A percentile compares a stretch with the other conserved stretches of the same genome.
Evolutionary conservation across 495 filamentous ascomycete genomes (phyloP).

Genomic region (Hypoxylon perforatum): DNA sequence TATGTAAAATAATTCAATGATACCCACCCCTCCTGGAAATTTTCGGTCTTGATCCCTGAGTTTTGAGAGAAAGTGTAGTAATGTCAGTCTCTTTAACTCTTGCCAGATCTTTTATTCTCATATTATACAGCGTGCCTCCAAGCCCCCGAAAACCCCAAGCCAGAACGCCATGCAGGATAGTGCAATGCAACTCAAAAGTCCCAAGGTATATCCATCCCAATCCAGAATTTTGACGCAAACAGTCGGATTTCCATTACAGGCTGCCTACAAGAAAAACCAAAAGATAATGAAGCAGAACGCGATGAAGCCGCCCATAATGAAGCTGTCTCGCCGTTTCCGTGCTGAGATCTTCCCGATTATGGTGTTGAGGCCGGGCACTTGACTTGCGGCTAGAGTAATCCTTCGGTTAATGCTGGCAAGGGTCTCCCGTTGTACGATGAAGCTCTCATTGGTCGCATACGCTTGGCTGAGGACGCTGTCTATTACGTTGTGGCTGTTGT

Average conservation of each 20-base stretch:
- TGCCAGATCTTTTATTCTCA: conserved; percentile 11
- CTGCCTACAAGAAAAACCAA: conserved; percentile 76
- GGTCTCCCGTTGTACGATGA: conserved; percentile 85
- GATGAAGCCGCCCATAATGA: conserved; percentile 91
- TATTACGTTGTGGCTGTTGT: conserved; percentile 85
- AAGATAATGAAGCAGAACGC: conserved; percentile 90
- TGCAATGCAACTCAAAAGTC: conserved; percentile 28
- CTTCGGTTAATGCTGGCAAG: conserved; percentile 86
- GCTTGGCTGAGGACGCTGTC: conserved; percentile 95
- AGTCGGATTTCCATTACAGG: conserved; percentile 1
- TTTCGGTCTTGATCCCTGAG: not conserved
- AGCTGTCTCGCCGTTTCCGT: conserved; percentile 93
- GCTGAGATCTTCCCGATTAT: conserved; percentile 93
- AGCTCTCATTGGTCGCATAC: conserved; percentile 95
- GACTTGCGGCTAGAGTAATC: conserved; percentile 86
- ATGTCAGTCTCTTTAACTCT: conserved; percentile 23
- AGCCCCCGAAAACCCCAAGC: conserved; percentile 6
- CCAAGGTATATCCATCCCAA: conserved; percentile 32
- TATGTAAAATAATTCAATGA: conserved; percentile 28
- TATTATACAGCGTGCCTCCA: conserved; percentile 35
- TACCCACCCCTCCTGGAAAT: conserved; percentile 26
- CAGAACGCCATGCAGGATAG: conserved; percentile 38
- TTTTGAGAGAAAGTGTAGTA: not conserved
- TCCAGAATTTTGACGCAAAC: conserved; percentile 7
- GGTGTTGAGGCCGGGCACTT: conserved; percentile 92